Conservation (phyloP, 2,329 filamentous ascomycete genomes). For the Colletotrichum noveboracense region DNA sequence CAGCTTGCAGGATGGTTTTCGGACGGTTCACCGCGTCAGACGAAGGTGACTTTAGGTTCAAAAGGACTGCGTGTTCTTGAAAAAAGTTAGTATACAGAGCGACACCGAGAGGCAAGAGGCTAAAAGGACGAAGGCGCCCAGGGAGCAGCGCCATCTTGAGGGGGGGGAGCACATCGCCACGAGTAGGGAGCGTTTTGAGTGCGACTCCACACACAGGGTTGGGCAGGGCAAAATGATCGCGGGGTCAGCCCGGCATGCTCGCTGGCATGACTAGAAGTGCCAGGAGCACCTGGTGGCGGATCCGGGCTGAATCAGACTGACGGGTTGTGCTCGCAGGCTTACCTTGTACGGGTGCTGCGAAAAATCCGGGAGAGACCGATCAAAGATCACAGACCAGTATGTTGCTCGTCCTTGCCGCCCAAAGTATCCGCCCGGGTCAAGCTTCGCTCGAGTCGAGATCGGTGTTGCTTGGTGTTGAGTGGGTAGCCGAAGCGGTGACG, state of each 20-base stretch:
- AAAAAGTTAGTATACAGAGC: not conserved
- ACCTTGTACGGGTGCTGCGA: slow-evolving; percentile 12
- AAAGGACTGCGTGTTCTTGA: slow-evolving; percentile 2
- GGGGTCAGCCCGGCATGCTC: slow-evolving; percentile 3
- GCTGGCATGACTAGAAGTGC: slow-evolving; percentile 19
- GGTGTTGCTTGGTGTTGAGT: not conserved
- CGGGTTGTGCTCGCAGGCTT: slow-evolving; percentile 12
- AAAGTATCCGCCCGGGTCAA: not conserved
- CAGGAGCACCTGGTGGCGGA: slow-evolving; percentile 18
- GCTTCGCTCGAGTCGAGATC: not conserved
- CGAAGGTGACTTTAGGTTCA: slow-evolving; percentile 20
- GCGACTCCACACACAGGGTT: slow-evolving; percentile 3
- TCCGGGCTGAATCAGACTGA: slow-evolving; percentile 12
- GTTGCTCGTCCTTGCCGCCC: slow-evolving; percentile 13
- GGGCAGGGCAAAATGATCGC: not conserved
- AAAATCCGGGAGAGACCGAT: slow-evolving; percentile 16
- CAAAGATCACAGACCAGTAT: slow-evolving; percentile 17
- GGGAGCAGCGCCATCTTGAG: not conserved
- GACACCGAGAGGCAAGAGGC: not conserved
- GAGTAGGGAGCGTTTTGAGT: slow-evolving; percentile 14
- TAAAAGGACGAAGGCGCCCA: not conserved
- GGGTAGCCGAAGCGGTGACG: not conserved
- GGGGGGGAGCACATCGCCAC: slow-evolving; percentile 13
- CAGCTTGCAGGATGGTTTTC: slow-evolving; percentile 15
- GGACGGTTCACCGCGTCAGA: slow-evolving; percentile 12